A percentile compares a stretch with the other conserved stretches of the same genome.
Conservation (phyloP, 495 filamentous ascomycete genomes). For the Podospora fimiseda region DNA sequence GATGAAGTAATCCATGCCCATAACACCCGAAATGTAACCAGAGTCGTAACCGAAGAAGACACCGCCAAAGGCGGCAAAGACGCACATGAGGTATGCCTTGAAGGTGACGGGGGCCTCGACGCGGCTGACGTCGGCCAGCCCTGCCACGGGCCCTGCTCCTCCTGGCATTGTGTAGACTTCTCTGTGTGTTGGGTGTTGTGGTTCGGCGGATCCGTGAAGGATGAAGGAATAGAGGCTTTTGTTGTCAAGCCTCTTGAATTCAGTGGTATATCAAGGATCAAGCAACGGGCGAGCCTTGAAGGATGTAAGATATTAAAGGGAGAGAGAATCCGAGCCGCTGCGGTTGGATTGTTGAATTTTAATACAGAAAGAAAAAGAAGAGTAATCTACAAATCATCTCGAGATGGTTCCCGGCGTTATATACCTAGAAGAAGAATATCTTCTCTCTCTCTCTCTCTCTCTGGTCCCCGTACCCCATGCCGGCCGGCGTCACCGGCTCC, state of each 20-base stretch:
- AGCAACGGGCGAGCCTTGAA: too few species aligned
- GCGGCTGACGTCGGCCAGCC: constrained; percentile 33
- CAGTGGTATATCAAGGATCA: too few species aligned
- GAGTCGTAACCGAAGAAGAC: constrained; percentile 62
- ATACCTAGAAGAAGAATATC: too few species aligned
- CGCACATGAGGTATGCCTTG: constrained; percentile 62
- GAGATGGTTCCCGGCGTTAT: too few species aligned
- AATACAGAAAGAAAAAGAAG: too few species aligned
- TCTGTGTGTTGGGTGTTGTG: background rate
- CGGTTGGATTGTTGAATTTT: too few species aligned
- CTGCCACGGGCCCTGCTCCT: constrained; percentile 13
- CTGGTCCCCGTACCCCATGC: background rate
- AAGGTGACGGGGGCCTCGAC: constrained; percentile 58
- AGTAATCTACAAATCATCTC: too few species aligned
- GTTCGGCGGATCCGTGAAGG: background rate
- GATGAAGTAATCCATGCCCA: constrained; percentile 51
- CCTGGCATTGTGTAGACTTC: constrained; percentile 15
- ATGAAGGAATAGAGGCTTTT: too few species aligned
- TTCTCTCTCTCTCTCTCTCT: too few species aligned
- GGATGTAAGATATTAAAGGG: too few species aligned
- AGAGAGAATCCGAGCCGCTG: too few species aligned
- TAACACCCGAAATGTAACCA: constrained; percentile 56
- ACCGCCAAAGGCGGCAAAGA: constrained; percentile 61
- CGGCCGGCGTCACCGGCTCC: background rate
- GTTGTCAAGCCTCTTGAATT: too few species aligned